phyloP scores from a whole-genome alignment of 306 rosid genomes.

The Quercus variabilis region DNA sequence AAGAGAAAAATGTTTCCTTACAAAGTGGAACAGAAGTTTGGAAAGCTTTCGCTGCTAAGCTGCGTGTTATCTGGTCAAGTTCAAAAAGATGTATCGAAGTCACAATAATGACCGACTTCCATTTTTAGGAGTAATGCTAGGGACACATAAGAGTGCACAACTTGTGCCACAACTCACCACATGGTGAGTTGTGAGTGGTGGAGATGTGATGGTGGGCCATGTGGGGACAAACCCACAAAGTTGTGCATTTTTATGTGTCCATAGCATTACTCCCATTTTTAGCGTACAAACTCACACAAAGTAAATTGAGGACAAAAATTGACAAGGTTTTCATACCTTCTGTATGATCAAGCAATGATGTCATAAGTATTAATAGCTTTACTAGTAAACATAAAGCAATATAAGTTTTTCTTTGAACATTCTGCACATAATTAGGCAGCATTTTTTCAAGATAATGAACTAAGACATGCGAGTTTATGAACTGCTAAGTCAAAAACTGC shows the following conservation, averaged over 20 bases:
- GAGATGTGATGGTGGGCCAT: too few relatives aligned
- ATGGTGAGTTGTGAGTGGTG: too few relatives aligned
- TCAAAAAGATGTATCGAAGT: background rate
- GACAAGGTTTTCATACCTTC: background rate
- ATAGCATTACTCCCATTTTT: background rate
- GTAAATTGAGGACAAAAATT: background rate
- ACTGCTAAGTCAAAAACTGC: background rate
- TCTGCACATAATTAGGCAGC: background rate
- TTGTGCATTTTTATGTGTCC: too few relatives aligned
- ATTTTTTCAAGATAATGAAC: background rate
- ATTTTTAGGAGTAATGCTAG: background rate
- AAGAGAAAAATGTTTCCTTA: constrained; percentile 86
- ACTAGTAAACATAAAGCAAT: background rate
- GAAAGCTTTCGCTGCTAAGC: constrained; percentile 89
- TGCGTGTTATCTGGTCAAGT: constrained; percentile 63
- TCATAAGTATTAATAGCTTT: background rate
- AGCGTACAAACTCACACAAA: too few relatives aligned
- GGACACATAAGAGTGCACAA: too few relatives aligned
- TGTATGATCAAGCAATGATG: background rate
- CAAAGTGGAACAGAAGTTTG: constrained; percentile 81
- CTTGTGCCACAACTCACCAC: too few relatives aligned
- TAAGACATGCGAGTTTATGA: background rate
- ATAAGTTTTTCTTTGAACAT: background rate
- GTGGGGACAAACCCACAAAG: too few relatives aligned
- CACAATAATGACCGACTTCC: background rate